Conservation (phyloP, 2,329 filamentous ascomycete genomes). For the Sporothrix humicola region DNA sequence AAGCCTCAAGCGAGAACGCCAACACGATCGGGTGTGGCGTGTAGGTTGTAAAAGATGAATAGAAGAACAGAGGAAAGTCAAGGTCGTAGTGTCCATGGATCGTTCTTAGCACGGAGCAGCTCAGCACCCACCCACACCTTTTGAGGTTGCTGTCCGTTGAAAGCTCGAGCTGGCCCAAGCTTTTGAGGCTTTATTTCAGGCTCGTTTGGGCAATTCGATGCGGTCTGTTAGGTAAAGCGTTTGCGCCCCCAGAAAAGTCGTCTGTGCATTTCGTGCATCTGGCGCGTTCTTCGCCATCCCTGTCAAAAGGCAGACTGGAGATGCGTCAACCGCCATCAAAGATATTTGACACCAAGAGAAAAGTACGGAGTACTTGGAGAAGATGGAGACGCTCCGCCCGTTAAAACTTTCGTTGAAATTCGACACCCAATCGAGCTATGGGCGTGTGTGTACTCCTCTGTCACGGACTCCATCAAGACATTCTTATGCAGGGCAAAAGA, state of each 20-base stretch:
- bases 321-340: neutral
- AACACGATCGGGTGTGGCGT: neutral
- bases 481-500: neutral
- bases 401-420: conserved; percentile 22
- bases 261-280: neutral
- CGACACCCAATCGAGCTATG: neutral
- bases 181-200: neutral
- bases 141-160: neutral
- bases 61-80: neutral
- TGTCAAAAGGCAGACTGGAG: neutral
- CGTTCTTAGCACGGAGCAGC: neutral
- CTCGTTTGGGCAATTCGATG: conserved; percentile 6
- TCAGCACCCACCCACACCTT: neutral
- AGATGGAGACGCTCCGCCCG: neutral
- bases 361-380: no score
- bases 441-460: no score
- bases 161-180: neutral
- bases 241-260: neutral
- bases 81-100: neutral
- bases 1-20: neutral
- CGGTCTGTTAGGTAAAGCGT: neutral
- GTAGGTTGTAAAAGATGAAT: neutral
- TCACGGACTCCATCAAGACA: no score
- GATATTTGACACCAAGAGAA: neutral
- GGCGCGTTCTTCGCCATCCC: neutral